phyloP scores from a whole-genome alignment of 1,284 basidiomycete genomes.

The Microbotryum silenes-acaulis region DNA sequence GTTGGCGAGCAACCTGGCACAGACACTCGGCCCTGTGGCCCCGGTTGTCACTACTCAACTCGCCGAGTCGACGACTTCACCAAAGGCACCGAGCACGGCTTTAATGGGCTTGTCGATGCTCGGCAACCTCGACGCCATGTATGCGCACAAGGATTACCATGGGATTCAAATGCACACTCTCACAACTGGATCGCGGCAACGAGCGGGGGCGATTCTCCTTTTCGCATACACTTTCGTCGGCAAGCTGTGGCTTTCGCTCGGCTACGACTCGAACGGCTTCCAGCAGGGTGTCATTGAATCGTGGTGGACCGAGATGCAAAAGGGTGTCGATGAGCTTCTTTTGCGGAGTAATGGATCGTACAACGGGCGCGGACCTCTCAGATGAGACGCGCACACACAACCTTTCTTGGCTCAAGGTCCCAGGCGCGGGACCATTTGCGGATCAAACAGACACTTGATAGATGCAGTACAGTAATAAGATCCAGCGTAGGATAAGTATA shows the following conservation, averaged over 20 bases:
- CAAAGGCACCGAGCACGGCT: slow-evolving; percentile 46
- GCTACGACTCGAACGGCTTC: slow-evolving; percentile 66
- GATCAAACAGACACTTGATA: no score
- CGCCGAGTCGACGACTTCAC: no score
- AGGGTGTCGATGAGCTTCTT: slow-evolving; percentile 50
- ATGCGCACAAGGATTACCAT: slow-evolving; percentile 56
- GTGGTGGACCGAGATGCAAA: slow-evolving; percentile 45
- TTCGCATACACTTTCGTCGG: slow-evolving; percentile 64
- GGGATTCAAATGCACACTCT: slow-evolving; percentile 53
- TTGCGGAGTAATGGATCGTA: neutral
- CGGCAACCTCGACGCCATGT: slow-evolving; percentile 60
- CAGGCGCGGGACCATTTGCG: no score
- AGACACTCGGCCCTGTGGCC: neutral
- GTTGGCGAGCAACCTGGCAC: neutral
- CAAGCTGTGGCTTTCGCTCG: slow-evolving; percentile 58
- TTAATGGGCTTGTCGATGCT: slow-evolving; percentile 66
- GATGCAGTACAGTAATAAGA: no score
- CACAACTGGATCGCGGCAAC: slow-evolving; percentile 68
- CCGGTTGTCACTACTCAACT: no score
- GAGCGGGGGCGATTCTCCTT: slow-evolving; percentile 60
- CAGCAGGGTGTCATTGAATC: slow-evolving; percentile 51
- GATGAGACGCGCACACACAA: no score
- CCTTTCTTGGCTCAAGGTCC: no score
- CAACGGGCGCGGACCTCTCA: no score
- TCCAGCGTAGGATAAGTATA: no score